Conservation (phyloP, 1,284 basidiomycete genomes). For the Fomitopsis schrenkii region DNA sequence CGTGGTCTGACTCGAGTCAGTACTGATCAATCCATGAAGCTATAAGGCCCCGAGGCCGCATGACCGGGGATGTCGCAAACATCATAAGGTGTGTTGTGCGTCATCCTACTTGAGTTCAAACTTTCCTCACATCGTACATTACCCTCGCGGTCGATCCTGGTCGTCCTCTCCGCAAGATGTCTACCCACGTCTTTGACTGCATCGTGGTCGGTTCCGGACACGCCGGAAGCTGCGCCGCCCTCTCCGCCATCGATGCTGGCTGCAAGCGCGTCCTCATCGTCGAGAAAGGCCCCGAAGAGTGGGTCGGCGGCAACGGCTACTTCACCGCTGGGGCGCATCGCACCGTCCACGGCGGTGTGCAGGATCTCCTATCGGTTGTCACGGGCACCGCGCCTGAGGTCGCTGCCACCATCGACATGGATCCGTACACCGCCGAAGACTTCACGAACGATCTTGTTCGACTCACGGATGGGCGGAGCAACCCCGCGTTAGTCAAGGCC, state of each 20-base stretch:
- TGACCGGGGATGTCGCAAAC: too few species aligned
- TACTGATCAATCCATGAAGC: too few species aligned
- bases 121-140: not conserved
- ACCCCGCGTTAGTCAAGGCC: slow-evolving; percentile 43
- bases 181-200: slow-evolving; percentile 38
- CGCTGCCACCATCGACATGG: slow-evolving; percentile 48
- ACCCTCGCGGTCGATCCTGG: not conserved
- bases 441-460: slow-evolving; percentile 59
- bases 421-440: slow-evolving; percentile 49
- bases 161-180: not conserved
- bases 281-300: slow-evolving; percentile 60
- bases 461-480: slow-evolving; percentile 45
- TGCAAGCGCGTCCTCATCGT: slow-evolving; percentile 57
- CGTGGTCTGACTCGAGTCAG: not conserved
- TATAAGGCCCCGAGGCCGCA: too few species aligned
- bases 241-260: slow-evolving; percentile 54
- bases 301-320: slow-evolving; percentile 67
- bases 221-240: slow-evolving; percentile 61
- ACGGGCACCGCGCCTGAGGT: slow-evolving; percentile 40
- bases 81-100: not conserved
- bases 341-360: slow-evolving; percentile 53
- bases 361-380: slow-evolving; percentile 54
- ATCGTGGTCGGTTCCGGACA: slow-evolving; percentile 66
- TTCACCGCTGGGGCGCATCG: slow-evolving; percentile 68
- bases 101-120: not conserved